Percentiles rank a stretch among this genome's conserved stretches.
Evolutionary conservation across 108 stramenopile genomes (phyloP).

Genomic region (Schizochytrium sp.): DNA sequence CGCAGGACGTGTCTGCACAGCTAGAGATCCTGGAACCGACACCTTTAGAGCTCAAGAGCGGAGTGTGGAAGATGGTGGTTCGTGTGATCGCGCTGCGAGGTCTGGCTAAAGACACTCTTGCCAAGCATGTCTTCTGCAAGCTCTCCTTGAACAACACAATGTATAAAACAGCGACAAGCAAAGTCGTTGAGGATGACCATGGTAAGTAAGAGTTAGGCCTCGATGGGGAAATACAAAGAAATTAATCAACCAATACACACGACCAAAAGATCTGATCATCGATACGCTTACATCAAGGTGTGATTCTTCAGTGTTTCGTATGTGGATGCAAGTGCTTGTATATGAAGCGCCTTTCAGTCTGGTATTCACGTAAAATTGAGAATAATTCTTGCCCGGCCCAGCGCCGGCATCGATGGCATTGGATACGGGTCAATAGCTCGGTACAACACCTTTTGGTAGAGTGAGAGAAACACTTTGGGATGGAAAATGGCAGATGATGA

Average conservation of each 20-base stretch:
- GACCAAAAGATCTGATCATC: no score
- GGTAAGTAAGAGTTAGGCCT: background rate
- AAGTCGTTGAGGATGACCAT: background rate
- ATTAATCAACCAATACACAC: background rate
- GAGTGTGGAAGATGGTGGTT: slow-evolving; percentile 1
- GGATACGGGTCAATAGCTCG: no score
- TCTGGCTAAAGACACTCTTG: background rate
- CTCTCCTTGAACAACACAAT: slow-evolving; percentile 17
- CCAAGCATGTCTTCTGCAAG: slow-evolving; percentile 20
- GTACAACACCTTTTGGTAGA: no score
- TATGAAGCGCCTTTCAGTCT: no score
- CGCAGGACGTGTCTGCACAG: background rate
- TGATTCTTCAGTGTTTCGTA: no score
- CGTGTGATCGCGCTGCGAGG: background rate
- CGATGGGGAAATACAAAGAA: background rate
- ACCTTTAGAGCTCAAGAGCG: background rate
- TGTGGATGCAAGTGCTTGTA: no score
- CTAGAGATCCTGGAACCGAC: background rate
- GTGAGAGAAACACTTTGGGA: no score
- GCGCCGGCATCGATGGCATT: no score
- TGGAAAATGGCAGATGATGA: no score
- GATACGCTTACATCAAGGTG: no score
- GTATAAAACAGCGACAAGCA: background rate
- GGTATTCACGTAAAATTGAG: no score
- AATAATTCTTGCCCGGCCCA: no score